Evolutionary conservation across 2,329 filamentous ascomycete species (phyloP), one percentile per base, ranked within the genome.

Genomic region (Epichloe brachyelytri): DNA sequence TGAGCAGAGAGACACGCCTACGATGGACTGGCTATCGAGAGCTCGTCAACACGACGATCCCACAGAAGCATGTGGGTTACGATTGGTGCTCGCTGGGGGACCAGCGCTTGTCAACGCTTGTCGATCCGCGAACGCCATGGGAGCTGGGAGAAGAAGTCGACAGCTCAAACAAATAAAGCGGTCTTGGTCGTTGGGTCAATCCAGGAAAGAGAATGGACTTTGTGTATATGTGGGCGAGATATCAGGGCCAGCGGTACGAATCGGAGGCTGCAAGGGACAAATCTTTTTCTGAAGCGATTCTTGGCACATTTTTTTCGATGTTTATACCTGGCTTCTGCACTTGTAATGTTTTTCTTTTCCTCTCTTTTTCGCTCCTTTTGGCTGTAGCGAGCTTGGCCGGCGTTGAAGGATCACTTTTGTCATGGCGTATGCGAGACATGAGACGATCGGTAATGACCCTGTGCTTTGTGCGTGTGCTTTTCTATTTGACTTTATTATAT

Each of bases 11-110:
- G 41, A 62, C 67, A 11, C 71, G 80, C 15, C 67, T 82, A 26
- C 71, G 77, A 57, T 84, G 80, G 80, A 71, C 65, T 8, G 80
- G 81, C 22, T 66, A 70, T 54, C 72, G 81, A 40, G 79, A 83
- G 67, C 74, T 72, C 0, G 70, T 75, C 51, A 60, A 72, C 55
- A 70, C 71, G 40, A 72, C 71, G 38, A 66, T 70, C 11, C 74
- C 77, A 5, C 72, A 76, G 57, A 84, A 84, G 68, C 79, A 83
- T 56, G 79, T 85, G 81, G 81, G 79, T 82, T 14, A 83, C 79
- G 3, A 79, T 85, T 47, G 81, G 81, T n/a, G 78, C 79, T 3
- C 70, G 79, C 51, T 73, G 74, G 65, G 79, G 78, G 81, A 85
- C 58, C 68, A 71, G 58, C 69, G 78, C 30, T 66, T 75, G 48